phyloP scores from a whole-genome alignment of 495 filamentous ascomycete species.

The Trichocladium uniseriatum region DNA sequence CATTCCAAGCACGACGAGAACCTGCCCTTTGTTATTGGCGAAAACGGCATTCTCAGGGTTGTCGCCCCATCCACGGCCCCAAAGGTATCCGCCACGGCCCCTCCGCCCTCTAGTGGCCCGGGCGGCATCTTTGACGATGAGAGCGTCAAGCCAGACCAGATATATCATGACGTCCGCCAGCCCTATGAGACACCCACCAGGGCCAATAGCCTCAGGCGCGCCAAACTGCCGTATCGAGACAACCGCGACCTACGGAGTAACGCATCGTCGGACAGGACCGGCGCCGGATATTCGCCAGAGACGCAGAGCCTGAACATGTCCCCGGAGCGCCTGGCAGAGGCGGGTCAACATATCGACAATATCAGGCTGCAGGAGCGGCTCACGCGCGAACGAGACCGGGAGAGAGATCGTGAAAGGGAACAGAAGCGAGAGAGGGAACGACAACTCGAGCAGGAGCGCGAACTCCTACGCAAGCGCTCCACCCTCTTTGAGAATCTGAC shows the following conservation, averaged over 20 bases:
- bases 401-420: constrained; percentile 17
- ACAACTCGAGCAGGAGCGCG: constrained; percentile 14
- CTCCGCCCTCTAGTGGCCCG: constrained; percentile 6
- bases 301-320: constrained; percentile 19
- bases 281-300: constrained; percentile 14
- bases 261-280: constrained; percentile 14
- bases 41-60: constrained; percentile 27
- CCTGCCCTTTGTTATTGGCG: constrained; percentile 26
- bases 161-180: constrained; percentile 18
- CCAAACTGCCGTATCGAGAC: constrained; percentile 20
- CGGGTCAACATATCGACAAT: constrained; percentile 17
- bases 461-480: constrained; percentile 23
- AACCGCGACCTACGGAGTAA: constrained; percentile 17
- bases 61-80: constrained; percentile 10
- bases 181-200: constrained; percentile 23
- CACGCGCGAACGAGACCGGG: constrained; percentile 17
- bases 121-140: constrained; percentile 14
- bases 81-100: constrained; percentile 2
- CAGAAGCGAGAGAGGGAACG: constrained; percentile 17
- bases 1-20: constrained; percentile 18
- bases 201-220: constrained; percentile 15
- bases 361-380: constrained; percentile 20
- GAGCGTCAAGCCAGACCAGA: constrained; percentile 15
- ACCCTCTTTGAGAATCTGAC: constrained; percentile 25
- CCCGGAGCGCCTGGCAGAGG: constrained; percentile 19